Evolutionary conservation across 345 rosid genomes (phyloP), one percentile per base, ranked within the genome.

Genomic region (Ceriops zippeliana): DNA sequence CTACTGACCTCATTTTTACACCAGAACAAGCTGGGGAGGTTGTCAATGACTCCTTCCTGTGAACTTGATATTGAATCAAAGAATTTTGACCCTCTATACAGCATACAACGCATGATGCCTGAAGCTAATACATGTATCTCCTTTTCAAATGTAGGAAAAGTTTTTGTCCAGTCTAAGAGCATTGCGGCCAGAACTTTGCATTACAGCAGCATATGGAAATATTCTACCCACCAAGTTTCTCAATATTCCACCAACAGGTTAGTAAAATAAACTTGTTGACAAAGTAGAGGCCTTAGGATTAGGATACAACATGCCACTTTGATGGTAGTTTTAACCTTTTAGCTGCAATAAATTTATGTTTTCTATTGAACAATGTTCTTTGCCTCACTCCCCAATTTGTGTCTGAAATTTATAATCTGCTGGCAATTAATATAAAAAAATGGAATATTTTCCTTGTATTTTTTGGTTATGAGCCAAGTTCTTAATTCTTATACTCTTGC

Each of bases 131-230:
- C 19, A 6, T 22, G 26, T 63, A 66, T 51, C 30, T 52, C 31
- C 65, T 73, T 35, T 56, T 51, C 32, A 7, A 20, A 21, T 69
- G 83, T 76, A 95, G 99, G 96, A 87, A 54, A 32, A 77, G 2
- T 91, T 91, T 76, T 81, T 95, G 70, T 78, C 83, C 65, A 72
- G 56, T 82, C 79, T 91, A 74, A 84, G 79, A 79, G 90, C 81
- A 57, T 82, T 91, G 89, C 91, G 81, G 76, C 96, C 99, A 38
- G 90, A 91, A 72, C 88, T 95, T 79, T 95, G 97, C 77, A 64
- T 91, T 62, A 91, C 96, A n/a, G 93, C 96, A 35, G 97, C 99
- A 42, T 91, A 95, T 82, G 99, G 97, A 67, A 95, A 91, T 72
- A 91, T 95, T 42, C 83, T 95, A 75, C 97, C 96, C 4, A 81